Base-by-base conservation (phyloP, 2,329 filamentous ascomycete genomes). In the Fusarium multiceps region DNA sequence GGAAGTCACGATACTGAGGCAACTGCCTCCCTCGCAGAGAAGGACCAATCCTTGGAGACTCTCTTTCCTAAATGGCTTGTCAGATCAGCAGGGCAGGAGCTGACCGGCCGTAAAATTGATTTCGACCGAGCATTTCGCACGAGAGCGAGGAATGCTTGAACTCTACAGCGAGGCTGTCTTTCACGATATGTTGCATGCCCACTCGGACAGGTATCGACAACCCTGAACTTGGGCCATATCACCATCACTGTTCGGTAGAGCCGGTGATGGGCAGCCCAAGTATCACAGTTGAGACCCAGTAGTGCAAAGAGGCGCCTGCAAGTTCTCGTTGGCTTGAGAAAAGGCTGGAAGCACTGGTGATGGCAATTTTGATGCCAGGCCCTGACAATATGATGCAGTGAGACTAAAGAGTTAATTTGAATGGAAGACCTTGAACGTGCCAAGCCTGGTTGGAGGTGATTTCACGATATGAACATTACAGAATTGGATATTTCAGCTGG, bases 251-350 rank as follows among this genome's bases (percentile, higher is more conserved):
- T 27, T 27, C 49, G 49, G 49, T 55, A 63, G 56, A 63, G 63
- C 58, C 49, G 40, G 50, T 55, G 51, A 63, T 34, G 58, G 55
- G 49, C 65, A 61, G 55, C 43, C 32, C 37, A 43, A 51, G 71
- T 60, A 30, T 41, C 54, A 69, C 72, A 48, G 41, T 53, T 55
- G 59, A 49, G 49, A 54, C 51, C 53, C 37, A 40, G 71, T 72
- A 43, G 51, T 41, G 71, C 56, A 57, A 55, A 63, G 66, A 66
- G 48, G 55, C 40, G 40, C 43, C 63, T 70, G 56, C 46, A 53
- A 53, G 41, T 18, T 41, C 49, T 63, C 34, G 48, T 41, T 64
- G 57, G 42, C 27, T 27, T 20, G 45, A 16, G 30, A 55, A 18
- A 18, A 68, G 40, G 40, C 53, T 43, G 51, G 55, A 55, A 47